Base-by-base conservation (phyloP, 139 green algal species). In the Pleodorina starrii region DNA sequence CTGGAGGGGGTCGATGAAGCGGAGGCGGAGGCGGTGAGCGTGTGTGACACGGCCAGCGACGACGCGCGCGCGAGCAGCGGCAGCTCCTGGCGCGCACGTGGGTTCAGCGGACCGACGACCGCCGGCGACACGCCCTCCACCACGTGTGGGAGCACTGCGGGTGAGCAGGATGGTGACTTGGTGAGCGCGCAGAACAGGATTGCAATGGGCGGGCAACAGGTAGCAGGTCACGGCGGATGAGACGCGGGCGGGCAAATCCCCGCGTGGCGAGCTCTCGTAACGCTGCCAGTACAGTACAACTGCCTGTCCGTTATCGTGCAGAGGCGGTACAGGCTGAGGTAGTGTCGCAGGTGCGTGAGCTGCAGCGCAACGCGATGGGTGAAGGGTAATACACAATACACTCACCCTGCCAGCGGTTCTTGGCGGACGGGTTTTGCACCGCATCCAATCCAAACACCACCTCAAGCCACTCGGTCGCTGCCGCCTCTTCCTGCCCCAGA, bases 61-160 rank as follows among this genome's bases (percentile, higher is more conserved):
- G 35, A 27, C 1, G 69, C 35, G 14, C 29, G 43, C 42, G 35
- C 25, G 11, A 57, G 10, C n/a, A n/a, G 12, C 4, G 84, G 60
- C 46, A 66, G 66, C 82, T 88, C 82, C 32, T 69, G 66, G n/a
- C 43, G 44, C 9, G 46, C 23, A 29, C 82, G 60, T 19, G 60
- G 82, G 66, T 88, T 89, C n/a, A 89, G 84, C 1, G 84, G 84
- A 1, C 84, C 84, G 35, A 74, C 36, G 14, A 89, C 63, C 5
- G 69, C 69, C 3, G 84, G 84, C 0, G 69, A 83, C 25, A n/a
- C 68, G 48, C 50, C 84, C 50, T 89, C 84, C 21, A 83, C 38
- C 69, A 89, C 84, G 46, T 89, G 84, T 0, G 69, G 84, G 35
- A 82, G 51, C 48, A 89, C 84, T 89, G 84, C 32, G 50, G 4